Evolutionary conservation across 352 stramenopile genomes (phyloP).

Genomic region (Halophytophthora batemanensis): DNA sequence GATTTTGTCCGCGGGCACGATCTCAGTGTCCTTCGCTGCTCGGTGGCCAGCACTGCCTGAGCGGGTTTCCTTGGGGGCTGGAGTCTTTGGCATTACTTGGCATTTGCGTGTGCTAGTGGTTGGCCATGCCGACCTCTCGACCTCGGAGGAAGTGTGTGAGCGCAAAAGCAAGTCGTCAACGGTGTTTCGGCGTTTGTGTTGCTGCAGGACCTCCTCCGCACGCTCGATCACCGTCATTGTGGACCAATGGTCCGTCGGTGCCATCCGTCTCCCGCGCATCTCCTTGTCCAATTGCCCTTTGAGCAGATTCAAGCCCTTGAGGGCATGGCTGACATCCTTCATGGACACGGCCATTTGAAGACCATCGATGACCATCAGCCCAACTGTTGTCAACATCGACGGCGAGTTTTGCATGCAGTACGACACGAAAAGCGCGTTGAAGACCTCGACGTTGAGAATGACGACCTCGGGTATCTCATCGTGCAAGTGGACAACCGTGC

Average conservation of each 20-base stretch:
- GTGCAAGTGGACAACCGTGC: constrained; percentile 15
- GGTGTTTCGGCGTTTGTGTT: too few relatives aligned
- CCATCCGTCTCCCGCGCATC: neutral
- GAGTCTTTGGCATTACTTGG: too few relatives aligned
- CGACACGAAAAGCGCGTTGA: constrained; percentile 23
- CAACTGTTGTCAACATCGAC: constrained; percentile 14
- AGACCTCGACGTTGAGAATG: constrained; percentile 25
- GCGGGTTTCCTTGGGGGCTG: too few relatives aligned
- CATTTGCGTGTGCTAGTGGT: too few relatives aligned
- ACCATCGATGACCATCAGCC: constrained; percentile 17
- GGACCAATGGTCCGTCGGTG: neutral
- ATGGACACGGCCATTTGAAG: constrained; percentile 8
- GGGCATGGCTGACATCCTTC: constrained; percentile 1
- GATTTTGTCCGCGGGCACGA: neutral
- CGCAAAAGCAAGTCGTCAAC: too few relatives aligned
- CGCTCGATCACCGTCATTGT: neutral
- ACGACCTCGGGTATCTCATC: constrained; percentile 19
- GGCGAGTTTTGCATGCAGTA: constrained; percentile 28
- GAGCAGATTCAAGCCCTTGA: neutral
- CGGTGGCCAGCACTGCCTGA: too few relatives aligned
- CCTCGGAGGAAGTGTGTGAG: too few relatives aligned
- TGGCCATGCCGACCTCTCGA: too few relatives aligned
- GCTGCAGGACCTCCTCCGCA: too few relatives aligned
- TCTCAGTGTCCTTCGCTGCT: too few relatives aligned
- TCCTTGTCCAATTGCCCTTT: neutral